Evolutionary conservation across 345 rosid species (phyloP).

Genomic region (Aethionema arabicum): DNA sequence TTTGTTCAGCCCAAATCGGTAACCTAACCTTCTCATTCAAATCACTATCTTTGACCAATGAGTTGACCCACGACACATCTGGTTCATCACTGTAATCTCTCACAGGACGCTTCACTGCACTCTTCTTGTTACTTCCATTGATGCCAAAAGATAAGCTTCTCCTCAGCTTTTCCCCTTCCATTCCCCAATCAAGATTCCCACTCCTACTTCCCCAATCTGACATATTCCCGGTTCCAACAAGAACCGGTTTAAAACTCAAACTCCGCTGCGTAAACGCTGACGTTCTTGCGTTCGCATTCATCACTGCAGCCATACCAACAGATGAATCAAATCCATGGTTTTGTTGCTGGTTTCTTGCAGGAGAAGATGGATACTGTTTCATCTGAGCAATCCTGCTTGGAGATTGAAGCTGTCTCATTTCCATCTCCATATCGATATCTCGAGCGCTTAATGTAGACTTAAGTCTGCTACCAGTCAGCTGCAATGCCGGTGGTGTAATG

Average conservation of each 20-base stretch:
- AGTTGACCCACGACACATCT: conserved; percentile 91
- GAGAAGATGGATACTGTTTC: conserved; percentile 56
- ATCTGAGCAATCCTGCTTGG: conserved; percentile 63
- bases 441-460: conserved; percentile 75
- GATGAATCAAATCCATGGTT: conserved; percentile 76
- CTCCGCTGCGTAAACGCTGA: conserved; percentile 86
- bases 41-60: conserved; percentile 68
- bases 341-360: conserved; percentile 35
- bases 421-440: conserved; percentile 78
- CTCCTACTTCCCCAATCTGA: conserved; percentile 76
- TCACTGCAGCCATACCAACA: conserved; percentile 78
- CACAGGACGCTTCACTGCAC: conserved; percentile 14
- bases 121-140: conserved; percentile 48
- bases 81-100: conserved; percentile 57
- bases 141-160: conserved; percentile 84
- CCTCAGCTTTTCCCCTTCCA: conserved; percentile 82
- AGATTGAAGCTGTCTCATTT: conserved; percentile 56
- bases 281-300: conserved; percentile 81
- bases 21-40: conserved; percentile 29
- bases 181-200: conserved; percentile 96
- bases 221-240: conserved; percentile 48
- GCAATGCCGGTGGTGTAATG: conserved; percentile 56
- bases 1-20: conserved; percentile 79
- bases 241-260: conserved; percentile 59
- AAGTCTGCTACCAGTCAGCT: conserved; percentile 59